Evolutionary conservation across 2,329 filamentous ascomycete genomes (phyloP), one percentile per base, ranked within the genome.

Genomic region (Lachnellula subtilissima): DNA sequence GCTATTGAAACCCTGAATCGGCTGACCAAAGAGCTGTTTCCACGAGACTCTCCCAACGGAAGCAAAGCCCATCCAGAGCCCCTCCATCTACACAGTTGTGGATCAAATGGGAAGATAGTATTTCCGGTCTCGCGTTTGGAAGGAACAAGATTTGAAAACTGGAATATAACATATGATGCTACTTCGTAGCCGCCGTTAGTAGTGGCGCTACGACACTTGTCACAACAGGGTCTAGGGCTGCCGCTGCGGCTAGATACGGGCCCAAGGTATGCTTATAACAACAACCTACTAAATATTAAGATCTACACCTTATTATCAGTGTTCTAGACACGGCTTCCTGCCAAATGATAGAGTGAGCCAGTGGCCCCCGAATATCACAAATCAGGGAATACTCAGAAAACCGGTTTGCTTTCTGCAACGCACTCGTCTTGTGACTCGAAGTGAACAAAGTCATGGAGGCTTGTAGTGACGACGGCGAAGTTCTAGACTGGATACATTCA

Each of bases 61-160:
- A n/a, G 14, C 23, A 25, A 17, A 35, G 11, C 19, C 25, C 28
- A 4, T 32, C 36, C 23, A 25, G 11, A 35, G 11, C 19, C 25
- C 28, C 9, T 32, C 36, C 32, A 17, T 42, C 17, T 25, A 37
- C 40, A 52, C 37, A 45, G 23, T 43, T 49, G 22, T 54, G 47
- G 37, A 54, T 54, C n/a, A 43, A 49, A 15, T 36, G 47, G 14
- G 52, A 54, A 49, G 46, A 54, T 17, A 35, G 36, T 46, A 54
- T 46, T 22, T 50, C 52, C 8, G 46, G 46, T 11, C 37, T 54
- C 12, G 47, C 52, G 8, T 54, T 50, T 23, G 52, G 52, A 15
- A 47, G 52, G 15, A 53, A 54, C 37, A 54, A 54, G 35, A 39
- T 54, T 37, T 37, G 52, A 22, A 54, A 50, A 32, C 43, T 50